Evolutionary conservation across 2,329 filamentous ascomycete genomes (phyloP), one percentile per base, ranked within the genome.

Genomic region (Sphaerulina musiva): DNA sequence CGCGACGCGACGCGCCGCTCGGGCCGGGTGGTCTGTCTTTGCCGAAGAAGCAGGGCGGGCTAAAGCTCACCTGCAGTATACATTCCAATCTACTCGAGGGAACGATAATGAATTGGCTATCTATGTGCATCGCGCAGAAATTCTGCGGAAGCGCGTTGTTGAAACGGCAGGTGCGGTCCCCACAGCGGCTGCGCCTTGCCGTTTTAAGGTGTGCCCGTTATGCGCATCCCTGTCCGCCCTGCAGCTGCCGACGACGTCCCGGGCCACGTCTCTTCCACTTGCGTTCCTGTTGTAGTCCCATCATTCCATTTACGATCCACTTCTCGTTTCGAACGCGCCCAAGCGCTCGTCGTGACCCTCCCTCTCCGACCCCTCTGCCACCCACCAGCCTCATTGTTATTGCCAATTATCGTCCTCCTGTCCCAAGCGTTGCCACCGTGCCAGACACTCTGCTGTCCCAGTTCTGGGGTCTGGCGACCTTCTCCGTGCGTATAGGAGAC

Each of bases 161-260:
- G 34, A 23, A 9, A 42, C 45, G 46, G 36, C 48, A 55, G 47
- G 57, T 59, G 57, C 54, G 54, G 57, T 59, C 42, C 43, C 51
- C 54, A 53, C 39, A n/a, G 20, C 42, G 50, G 39, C 39, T 29
- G 47, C 20, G 53, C 48, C 23, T 51, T 55, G 34, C 53, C 53
- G 31, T 39, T 55, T 40, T 44, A 20, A 26, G 42, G 17, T 12
- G 20, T 12, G 17, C 17, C 42, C 20, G 17, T 29, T 26, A 9
- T 26, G 10, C 23, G 42, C 40, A 44, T 20, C 17, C 17, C 17
- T 29, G 17, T n/a, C 26, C 8, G 8, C 42, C 26, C 26, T 26
- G 10, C 17, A 44, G 17, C 11, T 26, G 20, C 42, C 17, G 14
- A 20, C 14, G n/a, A 17, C 40, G 11, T 17, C 11, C 14, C 20